Percentiles rank a stretch among this genome's conserved stretches.
Conservation (phyloP, 257 asterid species). For the Ocimum tenuiflorum region DNA sequence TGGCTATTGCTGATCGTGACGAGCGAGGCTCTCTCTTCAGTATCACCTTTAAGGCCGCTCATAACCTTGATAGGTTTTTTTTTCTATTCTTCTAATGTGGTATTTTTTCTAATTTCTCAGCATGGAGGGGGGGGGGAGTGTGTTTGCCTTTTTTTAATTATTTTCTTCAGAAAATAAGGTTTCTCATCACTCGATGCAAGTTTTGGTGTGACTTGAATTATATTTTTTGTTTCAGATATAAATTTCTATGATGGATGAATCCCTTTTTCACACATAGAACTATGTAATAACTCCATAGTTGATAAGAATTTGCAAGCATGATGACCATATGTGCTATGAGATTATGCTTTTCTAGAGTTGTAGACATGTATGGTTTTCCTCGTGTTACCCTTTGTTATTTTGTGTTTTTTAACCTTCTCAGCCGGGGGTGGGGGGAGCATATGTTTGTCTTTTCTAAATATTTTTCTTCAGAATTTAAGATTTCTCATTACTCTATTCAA, state of each 20-base stretch:
- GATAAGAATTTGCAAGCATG: background rate
- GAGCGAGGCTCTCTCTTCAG: slow-evolving; percentile 80
- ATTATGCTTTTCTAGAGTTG: background rate
- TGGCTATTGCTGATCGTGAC: slow-evolving; percentile 87
- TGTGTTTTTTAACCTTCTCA: too few relatives aligned
- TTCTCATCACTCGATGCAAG: background rate
- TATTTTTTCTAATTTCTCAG: background rate
- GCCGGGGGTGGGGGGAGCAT: too few relatives aligned
- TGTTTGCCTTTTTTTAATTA: too few relatives aligned
- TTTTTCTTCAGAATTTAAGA: background rate
- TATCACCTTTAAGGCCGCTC: slow-evolving; percentile 81
- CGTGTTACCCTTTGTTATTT: slow-evolving; percentile 3
- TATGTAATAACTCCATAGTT: background rate
- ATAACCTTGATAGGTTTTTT: slow-evolving; percentile 86
- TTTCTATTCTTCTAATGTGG: slow-evolving; percentile 14
- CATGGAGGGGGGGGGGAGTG: too few relatives aligned
- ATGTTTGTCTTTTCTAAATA: too few relatives aligned
- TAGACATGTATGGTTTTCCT: background rate
- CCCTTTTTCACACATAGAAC: too few relatives aligned
- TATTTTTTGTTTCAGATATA: too few relatives aligned
- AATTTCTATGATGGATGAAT: background rate
- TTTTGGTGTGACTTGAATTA: background rate
- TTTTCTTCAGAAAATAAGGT: background rate
- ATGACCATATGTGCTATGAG: background rate
- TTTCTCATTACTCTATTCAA: background rate